phyloP scores from a whole-genome alignment of 2,329 filamentous ascomycete species.

The Exophiala dermatitidis region DNA sequence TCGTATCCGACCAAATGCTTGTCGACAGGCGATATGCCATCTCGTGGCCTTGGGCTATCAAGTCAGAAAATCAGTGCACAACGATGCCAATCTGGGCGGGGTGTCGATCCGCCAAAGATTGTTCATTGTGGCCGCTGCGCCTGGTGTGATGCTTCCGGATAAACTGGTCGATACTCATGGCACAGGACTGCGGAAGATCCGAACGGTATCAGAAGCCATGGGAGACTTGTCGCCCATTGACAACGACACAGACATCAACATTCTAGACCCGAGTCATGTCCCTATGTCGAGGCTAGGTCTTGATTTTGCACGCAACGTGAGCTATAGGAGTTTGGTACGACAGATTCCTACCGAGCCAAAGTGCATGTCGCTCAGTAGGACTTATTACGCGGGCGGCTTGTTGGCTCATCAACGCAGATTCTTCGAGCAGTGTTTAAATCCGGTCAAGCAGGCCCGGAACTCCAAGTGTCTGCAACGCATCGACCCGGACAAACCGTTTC shows the following conservation, averaged over 20 bases:
- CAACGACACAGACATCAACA: conserved; percentile 56
- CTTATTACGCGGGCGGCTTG: conserved; percentile 13
- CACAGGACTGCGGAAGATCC: conserved; percentile 31
- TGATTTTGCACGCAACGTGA: conserved; percentile 10
- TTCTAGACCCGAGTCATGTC: conserved; percentile 62
- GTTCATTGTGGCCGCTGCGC: conserved; percentile 65
- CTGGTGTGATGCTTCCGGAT: conserved; percentile 51
- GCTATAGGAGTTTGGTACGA: conserved; percentile 44
- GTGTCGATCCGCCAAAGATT: conserved; percentile 60
- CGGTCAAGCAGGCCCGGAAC: conserved; percentile 32
- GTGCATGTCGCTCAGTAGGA: conserved; percentile 16
- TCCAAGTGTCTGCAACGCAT: conserved; percentile 24
- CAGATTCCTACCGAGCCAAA: conserved; percentile 52
- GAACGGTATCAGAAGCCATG: conserved; percentile 47
- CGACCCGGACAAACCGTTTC: conserved; percentile 48
- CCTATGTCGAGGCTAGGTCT: conserved; percentile 38
- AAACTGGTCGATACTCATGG: conserved; percentile 60
- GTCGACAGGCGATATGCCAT: conserved; percentile 65
- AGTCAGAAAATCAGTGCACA: conserved; percentile 58
- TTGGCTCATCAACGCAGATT: conserved; percentile 1
- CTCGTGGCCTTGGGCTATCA: conserved; percentile 75
- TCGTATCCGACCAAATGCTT: conserved; percentile 51
- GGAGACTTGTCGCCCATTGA: conserved; percentile 56
- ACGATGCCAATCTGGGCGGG: conserved; percentile 62
- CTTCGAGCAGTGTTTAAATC: neutral